Conservation (phyloP, 441 rosid species). For the Gossypium davidsonii region DNA sequence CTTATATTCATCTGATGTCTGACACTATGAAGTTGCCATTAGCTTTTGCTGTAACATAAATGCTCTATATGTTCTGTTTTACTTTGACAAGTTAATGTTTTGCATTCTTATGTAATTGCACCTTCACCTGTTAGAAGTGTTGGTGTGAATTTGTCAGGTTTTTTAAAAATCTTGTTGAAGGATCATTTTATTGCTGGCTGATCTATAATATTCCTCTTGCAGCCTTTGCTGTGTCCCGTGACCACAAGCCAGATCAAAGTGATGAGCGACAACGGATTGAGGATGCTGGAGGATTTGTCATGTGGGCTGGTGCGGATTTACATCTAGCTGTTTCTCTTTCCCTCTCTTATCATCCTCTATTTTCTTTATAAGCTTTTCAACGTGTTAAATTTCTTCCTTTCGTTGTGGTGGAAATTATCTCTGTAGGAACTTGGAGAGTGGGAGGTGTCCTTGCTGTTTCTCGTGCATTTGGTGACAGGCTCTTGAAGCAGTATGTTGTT, state of each 20-base stretch:
- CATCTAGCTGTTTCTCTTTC: not conserved
- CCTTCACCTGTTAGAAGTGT: not conserved
- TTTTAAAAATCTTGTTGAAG: slow-evolving; percentile 1
- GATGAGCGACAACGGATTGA: slow-evolving; percentile 96
- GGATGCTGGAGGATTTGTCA: slow-evolving; percentile 97
- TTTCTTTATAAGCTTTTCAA: not conserved
- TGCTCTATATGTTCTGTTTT: not conserved
- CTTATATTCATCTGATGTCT: not conserved
- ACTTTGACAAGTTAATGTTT: not conserved
- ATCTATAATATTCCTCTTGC: slow-evolving; percentile 16
- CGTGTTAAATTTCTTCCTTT: not conserved
- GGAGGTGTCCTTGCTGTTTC: slow-evolving; percentile 99
- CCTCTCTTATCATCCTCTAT: not conserved
- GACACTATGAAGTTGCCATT: not conserved
- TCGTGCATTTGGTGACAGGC: slow-evolving; percentile 97
- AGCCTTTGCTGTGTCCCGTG: slow-evolving; percentile 96
- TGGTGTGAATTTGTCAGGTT: not conserved
- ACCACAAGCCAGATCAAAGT: slow-evolving; percentile 97
- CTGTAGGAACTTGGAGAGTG: slow-evolving; percentile 93
- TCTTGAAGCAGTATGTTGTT: slow-evolving; percentile 94
- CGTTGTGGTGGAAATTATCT: slow-evolving; percentile 14
- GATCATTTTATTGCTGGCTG: slow-evolving; percentile 4
- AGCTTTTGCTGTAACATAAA: not conserved
- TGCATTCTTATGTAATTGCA: not conserved
- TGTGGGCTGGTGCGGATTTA: slow-evolving; percentile 85